Percentiles rank a stretch among this genome's conserved stretches.
Evolutionary conservation across 208 protist genomes (phyloP).

Genomic region (Wallacemonas rigidus): DNA sequence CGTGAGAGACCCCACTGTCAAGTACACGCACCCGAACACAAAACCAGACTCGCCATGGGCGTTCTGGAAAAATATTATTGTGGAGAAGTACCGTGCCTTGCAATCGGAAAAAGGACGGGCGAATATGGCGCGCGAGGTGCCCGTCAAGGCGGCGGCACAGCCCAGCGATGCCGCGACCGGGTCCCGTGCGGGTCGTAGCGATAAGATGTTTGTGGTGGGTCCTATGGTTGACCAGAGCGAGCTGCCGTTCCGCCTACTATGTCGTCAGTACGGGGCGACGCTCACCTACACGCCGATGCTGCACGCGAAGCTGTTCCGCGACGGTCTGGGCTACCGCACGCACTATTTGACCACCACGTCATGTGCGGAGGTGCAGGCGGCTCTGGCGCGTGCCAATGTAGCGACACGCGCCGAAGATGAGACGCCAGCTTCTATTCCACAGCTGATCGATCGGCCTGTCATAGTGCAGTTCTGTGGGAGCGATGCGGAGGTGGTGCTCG

Average conservation of each 20-base stretch:
- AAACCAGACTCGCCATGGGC: slow-evolving; percentile 54
- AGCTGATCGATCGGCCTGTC: slow-evolving; percentile 67
- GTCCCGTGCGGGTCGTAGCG: neutral
- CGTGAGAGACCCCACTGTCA: slow-evolving; percentile 40
- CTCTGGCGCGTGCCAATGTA: slow-evolving; percentile 6
- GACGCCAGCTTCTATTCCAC: neutral
- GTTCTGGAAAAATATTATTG: slow-evolving; percentile 68
- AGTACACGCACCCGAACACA: slow-evolving; percentile 64
- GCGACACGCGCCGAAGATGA: neutral
- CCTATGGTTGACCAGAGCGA: slow-evolving; percentile 95
- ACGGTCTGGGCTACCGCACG: slow-evolving; percentile 54
- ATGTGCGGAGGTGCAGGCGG: slow-evolving; percentile 22
- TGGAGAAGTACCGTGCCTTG: slow-evolving; percentile 46
- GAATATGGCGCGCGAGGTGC: slow-evolving; percentile 19
- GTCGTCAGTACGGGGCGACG: slow-evolving; percentile 75
- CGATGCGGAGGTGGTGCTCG: slow-evolving; percentile 63
- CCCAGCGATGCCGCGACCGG: too few relatives aligned
- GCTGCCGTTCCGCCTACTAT: slow-evolving; percentile 90
- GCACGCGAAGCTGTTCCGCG: slow-evolving; percentile 64
- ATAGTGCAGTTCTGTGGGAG: slow-evolving; percentile 91
- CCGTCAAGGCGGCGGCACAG: too few relatives aligned
- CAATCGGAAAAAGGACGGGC: slow-evolving; percentile 24
- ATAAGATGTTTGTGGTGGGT: slow-evolving; percentile 66
- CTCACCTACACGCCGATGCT: slow-evolving; percentile 93
- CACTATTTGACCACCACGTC: slow-evolving; percentile 60